phyloP scores from a whole-genome alignment of 2,329 filamentous ascomycete species.

The Dothistroma pini region DNA sequence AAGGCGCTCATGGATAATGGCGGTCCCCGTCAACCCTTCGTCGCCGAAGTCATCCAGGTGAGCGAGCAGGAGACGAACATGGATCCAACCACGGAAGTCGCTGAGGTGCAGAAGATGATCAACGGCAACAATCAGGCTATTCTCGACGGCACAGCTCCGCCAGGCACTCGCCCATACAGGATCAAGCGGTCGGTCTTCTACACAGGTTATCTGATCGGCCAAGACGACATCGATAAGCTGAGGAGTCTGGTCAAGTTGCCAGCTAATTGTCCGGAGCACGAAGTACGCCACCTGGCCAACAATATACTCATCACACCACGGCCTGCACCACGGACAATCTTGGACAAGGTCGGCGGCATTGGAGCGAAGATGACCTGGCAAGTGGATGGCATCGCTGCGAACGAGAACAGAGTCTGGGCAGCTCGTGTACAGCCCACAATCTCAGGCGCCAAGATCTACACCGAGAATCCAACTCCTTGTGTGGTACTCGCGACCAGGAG shows the following conservation, averaged over 20 bases:
- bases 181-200: constrained; percentile 89
- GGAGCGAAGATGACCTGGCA: constrained; percentile 81
- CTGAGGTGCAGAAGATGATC: constrained; percentile 83
- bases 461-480: constrained; percentile 72
- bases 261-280: constrained; percentile 58
- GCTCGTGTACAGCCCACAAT: constrained; percentile 72
- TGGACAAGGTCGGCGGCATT: constrained; percentile 83
- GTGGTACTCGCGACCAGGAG: constrained; percentile 79
- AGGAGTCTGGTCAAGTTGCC: constrained; percentile 66
- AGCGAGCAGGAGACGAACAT: constrained; percentile 69
- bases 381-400: constrained; percentile 69
- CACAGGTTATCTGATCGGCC: constrained; percentile 81
- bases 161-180: constrained; percentile 52
- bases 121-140: constrained; percentile 74
- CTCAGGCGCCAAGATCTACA: constrained; percentile 64
- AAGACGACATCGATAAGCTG: constrained; percentile 67
- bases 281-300: constrained; percentile 79
- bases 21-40: constrained; percentile 60
- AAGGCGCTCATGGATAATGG: constrained; percentile 46
- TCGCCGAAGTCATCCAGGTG: constrained; percentile 81
- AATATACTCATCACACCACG: constrained; percentile 86
- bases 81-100: constrained; percentile 73
- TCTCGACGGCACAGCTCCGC: constrained; percentile 43
- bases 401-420: constrained; percentile 84
- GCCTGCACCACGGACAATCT: constrained; percentile 65